Evolutionary conservation across 2,329 filamentous ascomycete species (phyloP), one percentile per base, ranked within the genome.

Genomic region (Sporothrix dimorphospora): DNA sequence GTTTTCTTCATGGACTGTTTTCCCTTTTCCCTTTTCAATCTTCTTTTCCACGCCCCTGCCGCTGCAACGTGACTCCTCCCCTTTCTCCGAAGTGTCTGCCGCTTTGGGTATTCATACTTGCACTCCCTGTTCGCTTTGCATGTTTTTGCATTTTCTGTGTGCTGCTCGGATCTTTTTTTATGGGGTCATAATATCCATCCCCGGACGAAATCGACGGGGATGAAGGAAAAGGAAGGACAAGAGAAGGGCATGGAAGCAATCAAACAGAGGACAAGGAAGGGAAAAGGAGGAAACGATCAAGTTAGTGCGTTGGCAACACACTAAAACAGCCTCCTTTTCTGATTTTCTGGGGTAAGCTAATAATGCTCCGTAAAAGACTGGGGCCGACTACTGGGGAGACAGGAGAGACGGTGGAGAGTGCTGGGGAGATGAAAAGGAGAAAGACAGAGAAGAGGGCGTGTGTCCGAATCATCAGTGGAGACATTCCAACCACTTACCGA

Each of bases 291-390:
- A n/a, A 53, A n/a, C 21, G 49, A 16, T 45, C 16, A 34, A 34
- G 30, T 24, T 67, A 51, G 63, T 34, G 42, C 45, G 24, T 49
- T n/a, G 27, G 16, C 9, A 69, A 45, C 21, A 45, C 12, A 61
- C 53, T 70, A 70, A 61, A 47, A 70, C 30, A 6, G 49, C 21
- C 38, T 63, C 57, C 57, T 45, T 53, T 65, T 66, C 55, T 47
- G 55, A 69, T 72, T 69, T 69, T 65, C 57, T 53, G 71, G 71
- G 66, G 71, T 69, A 72, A 69, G 55, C 51, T 68, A 24, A 51
- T 11, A 68, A 59, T 55, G 45, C n/a, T 38, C 27, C 55, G 45
- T 40, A 27, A 65, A 65, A 65, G n/a, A 61, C 24, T 59, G 34
- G 57, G 70, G 45, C 38, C 3, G 27, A 24, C 19, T 55, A 34